Evolutionary conservation across 78 protist species (phyloP), one percentile per base, ranked within the genome.

Genomic region (Chrysochromulina parva): DNA sequence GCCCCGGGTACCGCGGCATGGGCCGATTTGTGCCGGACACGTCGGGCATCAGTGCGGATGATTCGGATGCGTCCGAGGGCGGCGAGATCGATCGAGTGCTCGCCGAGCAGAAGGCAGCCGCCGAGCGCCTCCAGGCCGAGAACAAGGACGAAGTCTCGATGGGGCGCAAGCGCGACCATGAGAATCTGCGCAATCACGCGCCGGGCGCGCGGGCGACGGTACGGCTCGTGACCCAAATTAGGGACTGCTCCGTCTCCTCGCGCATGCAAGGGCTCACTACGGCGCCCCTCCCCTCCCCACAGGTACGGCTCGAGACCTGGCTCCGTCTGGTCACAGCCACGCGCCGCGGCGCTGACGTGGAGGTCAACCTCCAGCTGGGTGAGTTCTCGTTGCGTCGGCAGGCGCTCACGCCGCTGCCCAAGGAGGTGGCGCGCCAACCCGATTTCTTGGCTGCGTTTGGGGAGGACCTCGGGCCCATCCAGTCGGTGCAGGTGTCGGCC

Each of bases 1-100:
- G 14, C 24, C 50, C 57, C 60, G 91, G 91, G 10, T 19, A 6
- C 60, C 47, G 80, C 57, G 78, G 91, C 48, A 19, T 55, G 1
- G 91, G 91, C n/a, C 47, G 85, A 9, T 88, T 47, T 55, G 67
- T 88, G n/a, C 91, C 82, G 3, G 78, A 69, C 14, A 69, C 78
- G 11, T 13, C 78, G 50, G 50, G 38, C 38, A 38, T 38, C 0
- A 38, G 38, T 38, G 38, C 38, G 38, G 38, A 38, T 0, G 38
- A 38, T 38, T 38, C 38, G 38, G 38, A 38, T 38, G 38, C 38
- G 38, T 38, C 38, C 38, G 38, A 38, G 38, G 38, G 38, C 38
- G 38, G 38, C 38, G 38, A 38, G 38, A 38, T 38, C 38, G 38
- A 38, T 38, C 38, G 38, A 38, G 38, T 38, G 38, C 38, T 38